Evolutionary conservation across 2,329 filamentous ascomycete genomes (phyloP), one percentile per base, ranked within the genome.

Genomic region (Echinosphaeria canescens): DNA sequence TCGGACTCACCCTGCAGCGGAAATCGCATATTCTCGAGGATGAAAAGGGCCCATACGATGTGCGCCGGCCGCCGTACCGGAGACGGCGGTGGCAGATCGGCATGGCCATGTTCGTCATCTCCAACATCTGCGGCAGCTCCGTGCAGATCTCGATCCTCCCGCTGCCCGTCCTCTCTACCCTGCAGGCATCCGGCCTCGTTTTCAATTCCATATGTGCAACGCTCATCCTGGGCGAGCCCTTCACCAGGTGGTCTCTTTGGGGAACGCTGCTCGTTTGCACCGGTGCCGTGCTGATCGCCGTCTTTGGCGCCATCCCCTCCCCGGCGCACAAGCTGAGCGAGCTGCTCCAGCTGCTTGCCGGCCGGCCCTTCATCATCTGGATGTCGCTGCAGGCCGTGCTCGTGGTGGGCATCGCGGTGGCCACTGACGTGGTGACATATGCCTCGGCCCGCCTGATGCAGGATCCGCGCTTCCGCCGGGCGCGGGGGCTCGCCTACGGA

Each of bases 131-230:
- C 29, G 88, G 88, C 31, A 93, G 84, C 52, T 85, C 81, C 20
- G 88, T 98, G 31, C 88, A 98, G 51, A 95, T 98, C 45, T 93
- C 88, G 16, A 93, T 85, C 1, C 60, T 98, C 24, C 88, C 88
- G 11, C 59, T 98, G 13, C 88, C 88, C 13, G 82, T 98, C 5
- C 65, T 98, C 18, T 95, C 85, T 30, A 93, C 88, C 2, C 58
- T 98, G 20, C 88, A 98, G 53, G 85, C 85, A 12, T 91, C 85
- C 4, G 88, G 88, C 24, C 62, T 98, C 29, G 88, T 98, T 33
- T 98, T 98, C 61, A 98, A 98, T 56, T 92, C 85, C 30, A 81
- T 95, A 48, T 92, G 90, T 59, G 88, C 88, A 33, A 90, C 82
- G 24, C 54, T 95, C 30, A 80, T 95, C 41, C 64, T 98, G 25